Conservation (phyloP, 805 yeast genomes). For the Cyberlindnera xishuangbannaensis region DNA sequence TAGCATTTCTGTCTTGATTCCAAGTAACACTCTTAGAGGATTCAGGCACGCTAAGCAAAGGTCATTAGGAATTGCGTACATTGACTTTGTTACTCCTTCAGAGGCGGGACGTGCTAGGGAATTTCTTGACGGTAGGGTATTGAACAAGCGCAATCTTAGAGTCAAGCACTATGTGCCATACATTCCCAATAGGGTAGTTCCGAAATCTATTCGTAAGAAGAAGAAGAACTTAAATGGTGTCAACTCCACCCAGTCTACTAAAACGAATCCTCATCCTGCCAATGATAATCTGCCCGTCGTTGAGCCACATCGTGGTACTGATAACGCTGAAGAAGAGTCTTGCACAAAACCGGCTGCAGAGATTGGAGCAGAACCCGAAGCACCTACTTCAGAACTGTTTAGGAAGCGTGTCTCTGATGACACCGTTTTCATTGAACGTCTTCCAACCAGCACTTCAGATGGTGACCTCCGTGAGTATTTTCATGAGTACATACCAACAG, state of each 20-base stretch:
- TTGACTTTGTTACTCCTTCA: conserved; percentile 65
- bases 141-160: conserved; percentile 37
- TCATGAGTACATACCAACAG: conserved; percentile 39
- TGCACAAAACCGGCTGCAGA: no score
- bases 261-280: no score
- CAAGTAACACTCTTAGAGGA: conserved; percentile 47
- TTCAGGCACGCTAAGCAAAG: conserved; percentile 34
- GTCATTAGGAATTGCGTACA: conserved; percentile 71
- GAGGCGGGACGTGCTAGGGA: conserved; percentile 61
- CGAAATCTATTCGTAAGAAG: no score
- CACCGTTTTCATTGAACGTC: conserved; percentile 39
- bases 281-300: no score
- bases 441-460: conserved; percentile 37
- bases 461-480: conserved; percentile 40
- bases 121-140: conserved; percentile 54
- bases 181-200: conserved; percentile 23
- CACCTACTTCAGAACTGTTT: background rate
- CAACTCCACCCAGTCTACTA: no score
- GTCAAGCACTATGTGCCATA: conserved; percentile 40
- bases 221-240: no score
- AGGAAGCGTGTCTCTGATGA: conserved; percentile 31
- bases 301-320: no score
- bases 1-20: conserved; percentile 40
- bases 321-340: no score
- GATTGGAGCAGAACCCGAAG: no score